Base-by-base conservation (phyloP, 306 rosid genomes). In the barrel medic (Medicago truncatula) region DNA sequence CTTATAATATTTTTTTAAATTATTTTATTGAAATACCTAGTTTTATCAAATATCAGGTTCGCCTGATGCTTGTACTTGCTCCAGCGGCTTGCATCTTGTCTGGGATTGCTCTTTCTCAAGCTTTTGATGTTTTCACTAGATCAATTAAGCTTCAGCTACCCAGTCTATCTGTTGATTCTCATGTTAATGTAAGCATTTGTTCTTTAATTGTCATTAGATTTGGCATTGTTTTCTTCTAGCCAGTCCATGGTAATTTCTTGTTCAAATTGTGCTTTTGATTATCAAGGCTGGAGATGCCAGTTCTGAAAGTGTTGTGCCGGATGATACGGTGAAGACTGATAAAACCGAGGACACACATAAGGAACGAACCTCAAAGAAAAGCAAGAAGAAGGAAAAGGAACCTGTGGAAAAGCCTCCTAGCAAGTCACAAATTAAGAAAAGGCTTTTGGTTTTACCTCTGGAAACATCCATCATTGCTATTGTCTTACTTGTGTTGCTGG, bases 71-170 rank as follows among this genome's bases (percentile, higher is more conserved):
- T 34, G 99, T 96, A 60, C 83, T 96, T 87, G 99, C 99, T 67
- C 99, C 99, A 66, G 98, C 99, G 39, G 99, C 99, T 52, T 96
- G 99, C 84, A 96, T 96, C 80, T 23, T 89, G 88, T 96, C 99
- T 54, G 99, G 99, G 77, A 90, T 96, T 86, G 99, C 99, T 62
- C 98, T 96, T 66, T 96, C 99, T 72, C 93, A 89, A 78, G 92
- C 99, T 83, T 96, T 96, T 84, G 97, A 96, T 71, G 93, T 92
- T 82, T 89, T 96, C 77, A 90, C 99, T 40, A 82, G 90, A 64
- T 96, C 99, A 80, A 87, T 96, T 39, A 96, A 96, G 87, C 88
- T 92, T 82, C 99, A 96, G 91, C 73, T 90, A 66, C 96, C 98
- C 74, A 86, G 88, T 61, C 72, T 81, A 56, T 74, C 76, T 8